Percentiles rank a stretch among this genome's conserved stretches.
Evolutionary conservation across 2,329 filamentous ascomycete genomes (phyloP).

Genomic region (Teratosphaeria viscida): DNA sequence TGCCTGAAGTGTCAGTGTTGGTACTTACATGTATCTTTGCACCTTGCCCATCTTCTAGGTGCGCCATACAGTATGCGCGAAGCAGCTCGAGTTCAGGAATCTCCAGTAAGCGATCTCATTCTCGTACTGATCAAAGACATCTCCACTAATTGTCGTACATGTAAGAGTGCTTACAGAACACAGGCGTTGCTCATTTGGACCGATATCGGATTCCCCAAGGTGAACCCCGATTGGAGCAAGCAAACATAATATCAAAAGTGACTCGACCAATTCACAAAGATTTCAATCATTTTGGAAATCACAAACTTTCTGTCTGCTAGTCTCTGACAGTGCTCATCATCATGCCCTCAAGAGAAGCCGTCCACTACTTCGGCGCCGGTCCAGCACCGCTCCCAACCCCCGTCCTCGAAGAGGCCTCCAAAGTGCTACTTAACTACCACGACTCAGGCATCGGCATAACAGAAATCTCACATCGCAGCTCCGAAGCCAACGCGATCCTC

Average conservation of each 20-base stretch:
- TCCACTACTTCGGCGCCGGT: conserved; percentile 83
- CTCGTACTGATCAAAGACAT: no score
- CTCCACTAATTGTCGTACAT: no score
- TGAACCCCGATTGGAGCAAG: neutral
- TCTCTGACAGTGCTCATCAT: conserved; percentile 1
- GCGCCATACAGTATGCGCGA: conserved; percentile 4
- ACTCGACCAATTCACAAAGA: neutral
- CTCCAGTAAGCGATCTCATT: no score
- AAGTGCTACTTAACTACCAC: conserved; percentile 72
- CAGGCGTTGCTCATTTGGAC: neutral
- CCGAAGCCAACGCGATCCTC: conserved; percentile 67
- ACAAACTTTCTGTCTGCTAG: neutral
- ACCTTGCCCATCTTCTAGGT: conserved; percentile 5
- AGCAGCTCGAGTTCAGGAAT: neutral
- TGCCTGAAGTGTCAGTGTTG: neutral
- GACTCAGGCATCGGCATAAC: conserved; percentile 73
- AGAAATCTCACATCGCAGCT: conserved; percentile 82
- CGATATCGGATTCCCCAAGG: neutral
- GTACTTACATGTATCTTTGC: no score
- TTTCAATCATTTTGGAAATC: fast-evolving
- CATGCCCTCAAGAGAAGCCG: conserved; percentile 64
- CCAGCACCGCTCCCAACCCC: conserved; percentile 75
- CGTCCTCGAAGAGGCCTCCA: conserved; percentile 66
- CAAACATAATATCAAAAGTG: neutral
- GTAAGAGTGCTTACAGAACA: neutral